These are phyloP conservation scores for Camellia lanceoleosa DNA, from an alignment of 148 eudicot genomes.

Conservation along the genomic window DNA sequence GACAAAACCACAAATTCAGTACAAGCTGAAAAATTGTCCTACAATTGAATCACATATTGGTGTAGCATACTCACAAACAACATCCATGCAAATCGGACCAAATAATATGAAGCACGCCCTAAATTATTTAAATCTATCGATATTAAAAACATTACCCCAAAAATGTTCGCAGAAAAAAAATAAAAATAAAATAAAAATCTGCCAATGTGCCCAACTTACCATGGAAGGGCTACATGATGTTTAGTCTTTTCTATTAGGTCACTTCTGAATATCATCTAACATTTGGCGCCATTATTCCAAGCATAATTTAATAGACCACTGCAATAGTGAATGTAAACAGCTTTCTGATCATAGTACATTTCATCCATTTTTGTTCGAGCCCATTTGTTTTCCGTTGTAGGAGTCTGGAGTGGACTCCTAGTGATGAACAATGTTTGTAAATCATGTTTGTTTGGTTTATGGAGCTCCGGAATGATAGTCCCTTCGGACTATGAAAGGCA, in stretches of 20 bases:
- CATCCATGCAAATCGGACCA: background rate
- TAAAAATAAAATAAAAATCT: background rate
- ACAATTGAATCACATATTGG: background rate
- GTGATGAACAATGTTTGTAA: too few relatives aligned
- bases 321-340: background rate
- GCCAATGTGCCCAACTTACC: background rate
- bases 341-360: background rate
- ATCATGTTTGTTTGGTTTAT: too few relatives aligned
- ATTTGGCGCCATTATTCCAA: background rate
- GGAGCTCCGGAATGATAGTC: too few relatives aligned
- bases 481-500: too few relatives aligned
- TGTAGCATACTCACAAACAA: background rate
- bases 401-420: too few relatives aligned
- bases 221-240: background rate
- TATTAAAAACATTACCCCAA: background rate
- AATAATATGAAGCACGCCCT: background rate
- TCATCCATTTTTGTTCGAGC: background rate
- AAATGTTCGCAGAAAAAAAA: background rate
- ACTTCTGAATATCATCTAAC: background rate
- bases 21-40: background rate
- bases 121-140: background rate
- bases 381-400: too few relatives aligned
- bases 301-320: background rate
- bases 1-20: background rate
- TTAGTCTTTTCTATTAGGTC: background rate